These are phyloP conservation scores for Chaetoceros tenuissimus DNA, from an alignment of 108 stramenopile genomes.

Conservation along the genomic window DNA sequence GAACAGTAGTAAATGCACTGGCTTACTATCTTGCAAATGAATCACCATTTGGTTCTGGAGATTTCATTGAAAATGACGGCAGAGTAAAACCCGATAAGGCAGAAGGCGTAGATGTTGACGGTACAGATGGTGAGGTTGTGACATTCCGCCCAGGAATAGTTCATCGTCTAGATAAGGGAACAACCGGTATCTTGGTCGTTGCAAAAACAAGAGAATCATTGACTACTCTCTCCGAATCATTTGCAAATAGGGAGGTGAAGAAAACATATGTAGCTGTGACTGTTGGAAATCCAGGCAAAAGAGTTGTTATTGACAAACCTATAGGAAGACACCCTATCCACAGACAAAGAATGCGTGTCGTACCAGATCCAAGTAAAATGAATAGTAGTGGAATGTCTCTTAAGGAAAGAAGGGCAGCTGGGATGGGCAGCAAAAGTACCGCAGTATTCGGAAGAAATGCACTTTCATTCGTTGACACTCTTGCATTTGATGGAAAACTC, in stretches of 20 bases:
- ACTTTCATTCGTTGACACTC: conserved; percentile 64
- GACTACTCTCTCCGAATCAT: conserved; percentile 69
- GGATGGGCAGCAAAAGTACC: conserved; percentile 2
- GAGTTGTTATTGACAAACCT: conserved; percentile 82
- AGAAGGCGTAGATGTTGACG: conserved; percentile 32
- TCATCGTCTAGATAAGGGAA: conserved; percentile 94
- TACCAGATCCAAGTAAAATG: conserved; percentile 56
- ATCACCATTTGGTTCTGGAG: conserved; percentile 58
- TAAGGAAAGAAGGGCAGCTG: conserved; percentile 10
- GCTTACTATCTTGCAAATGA: conserved; percentile 70
- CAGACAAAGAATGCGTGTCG: conserved; percentile 91
- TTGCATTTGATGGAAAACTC: conserved; percentile 88
- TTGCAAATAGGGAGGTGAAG: conserved; percentile 68
- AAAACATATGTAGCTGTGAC: conserved; percentile 89
- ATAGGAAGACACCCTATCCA: conserved; percentile 89
- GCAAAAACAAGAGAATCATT: conserved; percentile 81
- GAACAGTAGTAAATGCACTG: conserved; percentile 93
- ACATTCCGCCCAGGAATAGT: conserved; percentile 93
- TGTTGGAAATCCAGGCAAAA: conserved; percentile 79
- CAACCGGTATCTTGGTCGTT: conserved; percentile 91
- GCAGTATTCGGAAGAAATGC: conserved; percentile 67
- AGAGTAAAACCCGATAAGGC: conserved; percentile 3
- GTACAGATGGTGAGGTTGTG: conserved; percentile 45
- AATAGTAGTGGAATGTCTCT: conserved; percentile 23
- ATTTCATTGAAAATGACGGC: conserved; percentile 30